phyloP scores from a whole-genome alignment of 1,139 yeast genomes.

The Lodderomyces pseudojiufengensis region DNA sequence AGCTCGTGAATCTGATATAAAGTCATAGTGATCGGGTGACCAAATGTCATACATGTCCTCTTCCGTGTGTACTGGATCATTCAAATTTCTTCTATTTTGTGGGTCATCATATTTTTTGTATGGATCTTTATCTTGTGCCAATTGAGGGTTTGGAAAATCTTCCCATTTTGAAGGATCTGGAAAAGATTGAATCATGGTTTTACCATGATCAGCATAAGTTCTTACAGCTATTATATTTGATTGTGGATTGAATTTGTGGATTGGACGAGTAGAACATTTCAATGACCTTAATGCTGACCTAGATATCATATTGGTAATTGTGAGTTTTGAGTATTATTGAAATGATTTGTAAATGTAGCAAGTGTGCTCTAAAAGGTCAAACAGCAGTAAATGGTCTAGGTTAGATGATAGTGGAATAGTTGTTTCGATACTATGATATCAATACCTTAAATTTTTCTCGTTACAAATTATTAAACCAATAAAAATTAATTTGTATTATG shows the following conservation, averaged over 20 bases:
- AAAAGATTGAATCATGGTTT: constrained; percentile 41
- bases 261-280: constrained; percentile 2
- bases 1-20: constrained; percentile 61
- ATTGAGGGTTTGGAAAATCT: constrained; percentile 42
- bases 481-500: constrained; percentile 12
- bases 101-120: constrained; percentile 73
- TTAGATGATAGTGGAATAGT: no score
- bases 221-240: constrained; percentile 14
- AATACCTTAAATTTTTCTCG: no score
- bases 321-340: no score
- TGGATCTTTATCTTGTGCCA: constrained; percentile 67
- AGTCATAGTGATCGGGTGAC: constrained; percentile 77
- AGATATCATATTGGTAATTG: constrained; percentile 21
- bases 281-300: constrained; percentile 23
- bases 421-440: no score
- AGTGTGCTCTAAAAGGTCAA: no score
- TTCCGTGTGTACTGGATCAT: constrained; percentile 67
- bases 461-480: no score
- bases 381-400: no score
- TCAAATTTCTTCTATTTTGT: constrained; percentile 75
- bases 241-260: neutral
- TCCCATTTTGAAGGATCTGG: constrained; percentile 44
- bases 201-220: constrained; percentile 31
- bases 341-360: no score
- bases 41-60: constrained; percentile 79